Evolutionary conservation across 345 rosid species (phyloP).

Genomic region (Punica granatum): DNA sequence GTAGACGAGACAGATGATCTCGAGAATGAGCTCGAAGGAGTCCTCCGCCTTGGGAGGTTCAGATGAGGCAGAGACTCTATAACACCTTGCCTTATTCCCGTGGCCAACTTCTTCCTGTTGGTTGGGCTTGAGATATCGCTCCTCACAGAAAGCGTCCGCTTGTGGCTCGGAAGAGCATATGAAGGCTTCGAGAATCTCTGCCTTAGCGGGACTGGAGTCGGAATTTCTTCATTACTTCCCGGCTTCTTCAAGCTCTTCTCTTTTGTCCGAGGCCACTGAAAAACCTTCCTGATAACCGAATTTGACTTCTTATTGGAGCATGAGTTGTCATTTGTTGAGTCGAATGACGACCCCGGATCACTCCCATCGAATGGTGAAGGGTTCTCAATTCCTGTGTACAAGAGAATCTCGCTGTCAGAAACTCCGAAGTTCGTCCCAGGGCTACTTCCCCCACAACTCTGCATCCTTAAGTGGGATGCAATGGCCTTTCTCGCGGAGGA

Average conservation of each 20-base stretch:
- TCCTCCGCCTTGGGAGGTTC: conserved; percentile 35
- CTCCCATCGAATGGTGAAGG: conserved; percentile 32
- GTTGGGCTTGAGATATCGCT: conserved; percentile 73
- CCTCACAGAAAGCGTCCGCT: conserved; percentile 67
- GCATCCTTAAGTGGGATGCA: conserved; percentile 72
- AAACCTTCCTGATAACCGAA: conserved; percentile 24
- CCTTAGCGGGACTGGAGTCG: conserved; percentile 54
- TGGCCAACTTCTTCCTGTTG: conserved; percentile 65
- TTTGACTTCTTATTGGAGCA: conserved; percentile 30
- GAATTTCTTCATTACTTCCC: conserved; percentile 23
- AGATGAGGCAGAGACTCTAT: conserved; percentile 42
- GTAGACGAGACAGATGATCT: conserved; percentile 57
- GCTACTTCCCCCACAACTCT: conserved; percentile 55
- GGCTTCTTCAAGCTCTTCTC: conserved; percentile 27
- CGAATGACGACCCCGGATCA: conserved; percentile 38
- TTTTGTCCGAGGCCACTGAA: conserved; percentile 17
- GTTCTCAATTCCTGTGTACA: conserved; percentile 52
- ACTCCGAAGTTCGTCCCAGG: conserved; percentile 82
- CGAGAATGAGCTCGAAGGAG: conserved; percentile 78
- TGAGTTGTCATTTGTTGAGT: conserved; percentile 34
- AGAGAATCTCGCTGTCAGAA: conserved; percentile 66
- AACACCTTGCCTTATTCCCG: conserved; percentile 46
- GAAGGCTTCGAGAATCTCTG: conserved; percentile 51
- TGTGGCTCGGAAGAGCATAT: conserved; percentile 40
- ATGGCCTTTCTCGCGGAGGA: conserved; percentile 59